phyloP scores from a whole-genome alignment of 164 flowering plant species.

The Magnolia changhungtana region DNA sequence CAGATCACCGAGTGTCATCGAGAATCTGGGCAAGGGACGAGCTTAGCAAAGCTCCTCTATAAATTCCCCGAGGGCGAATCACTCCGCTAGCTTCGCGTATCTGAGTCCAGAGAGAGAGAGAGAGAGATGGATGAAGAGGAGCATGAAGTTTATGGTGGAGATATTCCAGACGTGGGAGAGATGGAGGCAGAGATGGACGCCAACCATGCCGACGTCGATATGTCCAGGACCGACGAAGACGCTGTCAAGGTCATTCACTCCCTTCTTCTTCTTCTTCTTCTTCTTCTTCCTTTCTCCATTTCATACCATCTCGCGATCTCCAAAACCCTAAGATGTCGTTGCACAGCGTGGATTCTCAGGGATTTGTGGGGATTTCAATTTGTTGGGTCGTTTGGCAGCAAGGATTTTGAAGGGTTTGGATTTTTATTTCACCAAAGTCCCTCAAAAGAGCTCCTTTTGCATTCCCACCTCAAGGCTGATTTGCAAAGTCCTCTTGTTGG shows the following conservation, averaged over 20 bases:
- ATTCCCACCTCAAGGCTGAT: too few relatives aligned
- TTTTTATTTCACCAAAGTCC: too few relatives aligned
- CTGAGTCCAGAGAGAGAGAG: constrained; percentile 3
- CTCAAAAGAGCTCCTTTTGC: too few relatives aligned
- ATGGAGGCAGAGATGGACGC: constrained; percentile 14
- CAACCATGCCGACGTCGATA: constrained; percentile 21
- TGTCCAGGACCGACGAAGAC: constrained; percentile 29
- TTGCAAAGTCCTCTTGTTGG: too few relatives aligned
- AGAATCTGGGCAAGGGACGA: too few relatives aligned
- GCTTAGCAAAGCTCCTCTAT: too few relatives aligned
- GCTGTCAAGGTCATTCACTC: constrained; percentile 12
- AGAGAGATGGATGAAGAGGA: constrained; percentile 17
- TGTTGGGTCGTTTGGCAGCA: too few relatives aligned
- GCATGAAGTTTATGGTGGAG: constrained; percentile 21
- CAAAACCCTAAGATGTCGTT: background rate
- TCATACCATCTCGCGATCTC: background rate
- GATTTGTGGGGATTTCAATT: too few relatives aligned
- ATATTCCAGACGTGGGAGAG: constrained; percentile 14
- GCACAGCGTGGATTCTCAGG: too few relatives aligned
- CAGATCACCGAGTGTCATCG: too few relatives aligned
- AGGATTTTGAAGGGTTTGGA: too few relatives aligned
- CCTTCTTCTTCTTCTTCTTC: background rate
- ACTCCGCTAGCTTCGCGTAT: background rate
- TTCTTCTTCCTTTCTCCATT: background rate
- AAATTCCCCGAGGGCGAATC: too few relatives aligned